Conservation (phyloP, 1,284 basidiomycete species). For the Rhodotorula sp. region DNA sequence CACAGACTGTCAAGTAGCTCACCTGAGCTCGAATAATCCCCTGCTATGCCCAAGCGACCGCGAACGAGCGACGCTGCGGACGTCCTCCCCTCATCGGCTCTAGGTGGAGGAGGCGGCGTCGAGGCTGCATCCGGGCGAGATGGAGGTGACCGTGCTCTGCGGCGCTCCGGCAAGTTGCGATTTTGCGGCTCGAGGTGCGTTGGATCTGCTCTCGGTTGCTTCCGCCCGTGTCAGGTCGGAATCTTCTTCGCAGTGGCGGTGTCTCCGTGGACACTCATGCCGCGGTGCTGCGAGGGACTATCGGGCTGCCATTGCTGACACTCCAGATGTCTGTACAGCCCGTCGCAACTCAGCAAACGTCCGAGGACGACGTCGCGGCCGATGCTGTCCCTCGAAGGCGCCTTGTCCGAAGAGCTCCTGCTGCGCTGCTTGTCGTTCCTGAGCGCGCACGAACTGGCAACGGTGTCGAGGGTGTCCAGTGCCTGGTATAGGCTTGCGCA, state of each 20-base stretch:
- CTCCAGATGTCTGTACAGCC: not conserved
- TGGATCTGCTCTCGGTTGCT: too few species aligned
- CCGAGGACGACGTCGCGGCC: not conserved
- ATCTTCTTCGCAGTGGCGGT: not conserved
- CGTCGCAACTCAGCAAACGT: not conserved
- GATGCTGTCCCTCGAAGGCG: constrained; percentile 30
- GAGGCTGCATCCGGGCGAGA: too few species aligned
- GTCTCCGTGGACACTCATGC: too few species aligned
- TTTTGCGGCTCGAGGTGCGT: constrained; percentile 3
- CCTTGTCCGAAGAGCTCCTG: constrained; percentile 35
- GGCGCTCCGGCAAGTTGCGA: not conserved
- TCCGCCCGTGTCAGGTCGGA: not conserved
- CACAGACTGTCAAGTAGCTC: too few species aligned
- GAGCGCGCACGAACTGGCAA: constrained; percentile 23
- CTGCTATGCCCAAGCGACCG: constrained; percentile 6
- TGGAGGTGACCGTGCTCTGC: too few species aligned
- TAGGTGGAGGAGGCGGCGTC: not conserved
- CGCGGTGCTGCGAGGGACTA: too few species aligned
- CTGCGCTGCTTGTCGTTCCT: constrained; percentile 36
- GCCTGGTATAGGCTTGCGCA: constrained; percentile 34
- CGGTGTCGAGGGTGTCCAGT: constrained; percentile 24
- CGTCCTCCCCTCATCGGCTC: not conserved
- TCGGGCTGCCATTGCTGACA: not conserved
- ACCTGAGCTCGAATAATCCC: too few species aligned
- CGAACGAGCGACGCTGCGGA: not conserved